Base-by-base conservation (phyloP, 208 protist genomes). In the Jaenimonas drosophilae region DNA sequence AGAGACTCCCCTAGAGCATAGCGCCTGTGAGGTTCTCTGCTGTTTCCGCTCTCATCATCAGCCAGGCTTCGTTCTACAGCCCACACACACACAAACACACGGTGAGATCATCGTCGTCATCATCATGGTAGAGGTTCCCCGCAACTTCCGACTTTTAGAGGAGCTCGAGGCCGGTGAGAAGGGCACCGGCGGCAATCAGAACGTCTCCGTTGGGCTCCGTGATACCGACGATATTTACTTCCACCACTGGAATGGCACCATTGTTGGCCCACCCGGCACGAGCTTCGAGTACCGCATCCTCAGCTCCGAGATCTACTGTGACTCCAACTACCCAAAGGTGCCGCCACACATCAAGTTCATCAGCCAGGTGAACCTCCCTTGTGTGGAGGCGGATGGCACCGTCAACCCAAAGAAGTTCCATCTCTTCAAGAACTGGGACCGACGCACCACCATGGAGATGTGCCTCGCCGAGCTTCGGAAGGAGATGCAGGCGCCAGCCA, bases 141-240 rank as follows among this genome's bases (percentile, higher is more conserved):
- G 87, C 42, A 95, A 92, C 53, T 95, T 95, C 54, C 82, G 83
- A 25, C 73, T 95, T 12, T 47, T 95, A 33, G 76, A 87, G 62
- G 82, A 95, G 59, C 65, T 95, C 4, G 87, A 95, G 75, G 73
- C 77, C 4, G 87, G 82, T n/a, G 87, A 95, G 56, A 95, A 95
- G 68, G 87, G 77, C 37, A 85, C 74, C 1, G 80, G 83, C 37
- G 52, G 56, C 46, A 91, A 91, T 59, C 80, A 87, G 57, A 91
- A 80, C 56, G 83, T 95, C 41, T 90, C 79, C 6, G 79, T 95
- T 26, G 87, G 87, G 24, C 73, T 95, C 49, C 69, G 77, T 31
- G 80, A 88, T 66, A 90, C 72, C 16, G 73, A 75, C 25, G 87
- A 95, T 59, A 95, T 95, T 51, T 91, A 71, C 54, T 70, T 95